Percentiles rank a stretch among this genome's conserved stretches.
Evolutionary conservation across 2,329 filamentous ascomycete species (phyloP).

Genomic region (Alternaria hordeiaustralica): DNA sequence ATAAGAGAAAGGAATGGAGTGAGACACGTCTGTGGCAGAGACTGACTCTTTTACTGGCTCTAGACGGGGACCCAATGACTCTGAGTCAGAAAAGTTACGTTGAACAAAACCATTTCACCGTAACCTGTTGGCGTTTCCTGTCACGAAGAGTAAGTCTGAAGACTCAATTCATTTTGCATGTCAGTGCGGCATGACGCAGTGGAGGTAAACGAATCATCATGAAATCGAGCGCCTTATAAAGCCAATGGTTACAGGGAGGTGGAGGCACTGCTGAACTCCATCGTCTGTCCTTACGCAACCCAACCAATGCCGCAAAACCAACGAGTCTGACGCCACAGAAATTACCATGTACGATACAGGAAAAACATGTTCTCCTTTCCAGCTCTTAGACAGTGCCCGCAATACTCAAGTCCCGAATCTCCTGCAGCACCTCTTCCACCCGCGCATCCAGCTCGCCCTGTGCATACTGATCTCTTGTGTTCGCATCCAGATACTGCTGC

Average conservation of each 20-base stretch:
- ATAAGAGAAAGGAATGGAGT: too few species aligned
- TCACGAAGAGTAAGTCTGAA: too few species aligned
- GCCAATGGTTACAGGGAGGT: neutral
- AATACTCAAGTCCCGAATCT: slow-evolving; percentile 97
- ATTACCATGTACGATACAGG: neutral
- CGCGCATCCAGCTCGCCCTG: slow-evolving; percentile 87
- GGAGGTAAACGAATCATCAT: neutral
- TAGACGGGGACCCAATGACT: too few species aligned
- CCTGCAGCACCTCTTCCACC: slow-evolving; percentile 94
- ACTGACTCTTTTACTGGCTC: too few species aligned
- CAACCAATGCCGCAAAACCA: neutral
- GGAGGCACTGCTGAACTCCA: neutral
- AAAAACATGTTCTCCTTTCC: neutral
- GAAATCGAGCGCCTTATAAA: neutral
- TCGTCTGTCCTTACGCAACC: neutral
- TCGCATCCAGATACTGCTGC: slow-evolving; percentile 95
- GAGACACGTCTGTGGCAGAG: too few species aligned
- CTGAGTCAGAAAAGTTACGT: too few species aligned
- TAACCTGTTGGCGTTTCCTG: too few species aligned
- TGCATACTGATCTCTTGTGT: slow-evolving; percentile 95
- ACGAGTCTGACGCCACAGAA: neutral
- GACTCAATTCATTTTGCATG: too few species aligned
- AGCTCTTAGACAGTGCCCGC: slow-evolving; percentile 65
- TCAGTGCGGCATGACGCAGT: too few species aligned
- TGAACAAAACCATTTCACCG: too few species aligned